Evolutionary conservation across 169 alveolate genomes (phyloP), one percentile per base, ranked within the genome.

Genomic region (Plasmodium adleri): DNA sequence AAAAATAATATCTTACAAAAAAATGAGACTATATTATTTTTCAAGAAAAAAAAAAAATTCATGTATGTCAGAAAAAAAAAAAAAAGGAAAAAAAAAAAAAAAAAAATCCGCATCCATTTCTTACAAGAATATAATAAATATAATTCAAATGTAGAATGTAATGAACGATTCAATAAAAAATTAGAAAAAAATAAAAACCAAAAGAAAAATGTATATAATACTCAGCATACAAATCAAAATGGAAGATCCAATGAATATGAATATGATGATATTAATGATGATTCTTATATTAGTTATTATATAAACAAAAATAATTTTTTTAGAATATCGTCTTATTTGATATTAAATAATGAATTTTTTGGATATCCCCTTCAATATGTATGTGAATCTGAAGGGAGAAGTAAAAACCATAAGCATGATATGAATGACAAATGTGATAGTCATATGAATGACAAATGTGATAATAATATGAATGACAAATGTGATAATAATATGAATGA

Each of bases 291-390:
- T 32, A 32, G 45, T 32, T 32, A 32, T 32, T 32, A 32, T 6
- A 9, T 32, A 32, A 32, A 32, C 45, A 32, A 5, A 32, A 32
- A 32, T 3, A 32, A 32, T 32, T 32, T 32, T 32, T 76, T 64
- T 76, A 32, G 26, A 13, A 62, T 50, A 28, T 67, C 63, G 7
- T 26, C 49, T 47, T 68, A 66, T 56, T 28, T 83, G 17, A 39
- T 83, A 13, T 67, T 68, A 10, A 54, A 83, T 62, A 68, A 56
- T n/a, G 91, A 83, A 12, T 68, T 83, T 49, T 83, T 63, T 43
- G 13, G 76, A 7, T 54, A 52, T 17, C 88, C 88, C 8, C 67
- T 83, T 59, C 52, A 43, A 13, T 22, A 54, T 22, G 9, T 12
- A 24, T 83, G 83, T 56, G 22, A 4, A 10, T 47, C n/a, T 22